Evolutionary conservation across 176 grass and related monocot genomes (phyloP), one percentile per base, ranked within the genome.

Genomic region (Urochloa ruziziensis): DNA sequence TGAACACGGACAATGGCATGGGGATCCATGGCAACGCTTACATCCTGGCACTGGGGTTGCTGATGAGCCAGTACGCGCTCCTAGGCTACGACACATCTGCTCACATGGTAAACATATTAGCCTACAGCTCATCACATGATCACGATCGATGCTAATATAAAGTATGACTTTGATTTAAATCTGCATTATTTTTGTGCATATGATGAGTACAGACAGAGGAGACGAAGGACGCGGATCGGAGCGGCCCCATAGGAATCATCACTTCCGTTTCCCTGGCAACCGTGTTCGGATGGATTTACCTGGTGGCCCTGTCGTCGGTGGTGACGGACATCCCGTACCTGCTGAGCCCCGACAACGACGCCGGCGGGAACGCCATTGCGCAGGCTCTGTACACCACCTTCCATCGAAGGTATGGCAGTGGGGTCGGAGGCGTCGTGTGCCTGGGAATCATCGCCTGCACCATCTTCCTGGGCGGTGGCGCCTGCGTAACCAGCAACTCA

Each of bases 151-250:
- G n/a, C n/a, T n/a, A n/a, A n/a, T n/a, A n/a, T n/a, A n/a, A n/a
- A n/a, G n/a, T n/a, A n/a, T n/a, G n/a, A n/a, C n/a, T n/a, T n/a
- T n/a, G n/a, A n/a, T n/a, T n/a, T n/a, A n/a, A n/a, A n/a, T n/a
- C n/a, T n/a, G n/a, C n/a, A n/a, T n/a, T n/a, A n/a, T n/a, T n/a
- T n/a, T n/a, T n/a, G n/a, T n/a, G n/a, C n/a, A n/a, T n/a, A n/a
- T n/a, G n/a, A n/a, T n/a, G n/a, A n/a, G n/a, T n/a, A n/a, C 25
- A 92, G 93, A 80, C 83, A 6, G 93, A 95, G 51, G 93, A 95
- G 67, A 95, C 93, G 7, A 95, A 92, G 78, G 90, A 90, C 4
- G 93, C 93, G 7, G 93, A 90, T 6, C 70, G 84, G 80, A 90
- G 85, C n/a, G 93, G 90, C 2, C 90, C 90, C 7, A 84, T 83